Conservation (phyloP, 108 stramenopile species). For the Mediolabrus comicus region DNA sequence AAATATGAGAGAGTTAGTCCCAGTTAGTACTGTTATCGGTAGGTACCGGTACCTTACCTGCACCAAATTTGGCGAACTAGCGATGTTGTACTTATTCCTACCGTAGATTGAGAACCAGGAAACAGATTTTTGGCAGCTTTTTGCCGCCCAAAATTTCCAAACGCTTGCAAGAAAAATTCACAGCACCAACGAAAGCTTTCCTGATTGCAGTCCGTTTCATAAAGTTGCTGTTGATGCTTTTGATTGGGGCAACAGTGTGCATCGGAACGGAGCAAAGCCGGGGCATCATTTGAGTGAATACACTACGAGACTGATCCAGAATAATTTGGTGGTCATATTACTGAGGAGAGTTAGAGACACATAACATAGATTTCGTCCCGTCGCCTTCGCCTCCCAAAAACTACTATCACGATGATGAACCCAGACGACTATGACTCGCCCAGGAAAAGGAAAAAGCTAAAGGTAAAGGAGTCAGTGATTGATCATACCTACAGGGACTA, state of each 20-base stretch:
- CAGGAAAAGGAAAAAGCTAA: constrained; percentile 14
- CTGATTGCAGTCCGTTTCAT: background rate
- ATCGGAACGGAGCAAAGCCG: background rate
- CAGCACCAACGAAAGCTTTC: too few relatives aligned
- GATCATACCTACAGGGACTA: constrained; percentile 40
- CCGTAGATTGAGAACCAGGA: background rate
- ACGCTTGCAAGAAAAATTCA: too few relatives aligned
- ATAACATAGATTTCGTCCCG: background rate
- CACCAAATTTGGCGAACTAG: too few relatives aligned
- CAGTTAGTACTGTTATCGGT: too few relatives aligned
- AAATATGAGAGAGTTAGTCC: too few relatives aligned
- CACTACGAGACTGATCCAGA: too few relatives aligned
- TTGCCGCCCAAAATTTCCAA: background rate
- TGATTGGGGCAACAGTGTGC: background rate
- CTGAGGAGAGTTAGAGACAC: too few relatives aligned
- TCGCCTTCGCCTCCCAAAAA: background rate
- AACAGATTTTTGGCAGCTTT: background rate
- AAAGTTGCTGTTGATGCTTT: background rate
- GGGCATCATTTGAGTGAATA: background rate
- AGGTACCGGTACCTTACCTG: too few relatives aligned
- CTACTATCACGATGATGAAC: background rate
- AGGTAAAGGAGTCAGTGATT: constrained; percentile 27
- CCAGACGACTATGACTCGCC: constrained; percentile 18
- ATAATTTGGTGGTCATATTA: too few relatives aligned
- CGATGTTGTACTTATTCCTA: background rate